Evolutionary conservation across 495 filamentous ascomycete genomes (phyloP).

Genomic region (Tuber microsphaerosporum): DNA sequence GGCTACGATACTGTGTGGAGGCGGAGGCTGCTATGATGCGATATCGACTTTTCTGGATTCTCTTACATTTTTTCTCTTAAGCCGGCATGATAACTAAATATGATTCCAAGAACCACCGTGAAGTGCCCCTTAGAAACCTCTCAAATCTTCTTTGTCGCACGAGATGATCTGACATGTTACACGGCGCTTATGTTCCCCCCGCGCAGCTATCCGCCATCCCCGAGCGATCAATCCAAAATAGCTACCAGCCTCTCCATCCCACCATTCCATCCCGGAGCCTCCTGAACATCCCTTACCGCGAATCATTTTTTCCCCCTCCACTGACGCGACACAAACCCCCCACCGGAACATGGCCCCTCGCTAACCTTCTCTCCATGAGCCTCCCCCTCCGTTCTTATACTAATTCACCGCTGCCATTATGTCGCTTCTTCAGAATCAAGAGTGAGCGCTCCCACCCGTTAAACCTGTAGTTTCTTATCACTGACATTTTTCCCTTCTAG

Average conservation of each 20-base stretch:
- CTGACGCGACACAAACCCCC: not conserved
- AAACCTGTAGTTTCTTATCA: slow-evolving; percentile 5
- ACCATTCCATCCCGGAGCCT: not conserved
- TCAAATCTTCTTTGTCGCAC: not conserved
- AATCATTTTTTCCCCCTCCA: not conserved
- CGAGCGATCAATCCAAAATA: not conserved
- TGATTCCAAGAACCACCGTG: not conserved
- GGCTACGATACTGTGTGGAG: not conserved
- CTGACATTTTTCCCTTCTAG: slow-evolving; percentile 44
- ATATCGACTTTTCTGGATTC: not conserved
- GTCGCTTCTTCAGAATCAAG: slow-evolving; percentile 92
- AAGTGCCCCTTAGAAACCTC: not conserved
- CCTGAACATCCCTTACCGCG: not conserved
- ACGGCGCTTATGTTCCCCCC: not conserved
- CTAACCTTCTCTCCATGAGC: not conserved
- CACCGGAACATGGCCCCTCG: not conserved
- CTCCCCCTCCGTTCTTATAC: not conserved
- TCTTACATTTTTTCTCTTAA: not conserved
- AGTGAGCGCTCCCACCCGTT: slow-evolving; percentile 54
- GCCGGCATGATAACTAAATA: not conserved
- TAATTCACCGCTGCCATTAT: slow-evolving; percentile 45
- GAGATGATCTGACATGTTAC: not conserved
- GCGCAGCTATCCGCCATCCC: not conserved
- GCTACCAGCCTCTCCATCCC: not conserved
- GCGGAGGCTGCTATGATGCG: not conserved